These are phyloP conservation scores for Cucumis hystrix DNA, from an alignment of 306 rosid species.

Conservation along the genomic window DNA sequence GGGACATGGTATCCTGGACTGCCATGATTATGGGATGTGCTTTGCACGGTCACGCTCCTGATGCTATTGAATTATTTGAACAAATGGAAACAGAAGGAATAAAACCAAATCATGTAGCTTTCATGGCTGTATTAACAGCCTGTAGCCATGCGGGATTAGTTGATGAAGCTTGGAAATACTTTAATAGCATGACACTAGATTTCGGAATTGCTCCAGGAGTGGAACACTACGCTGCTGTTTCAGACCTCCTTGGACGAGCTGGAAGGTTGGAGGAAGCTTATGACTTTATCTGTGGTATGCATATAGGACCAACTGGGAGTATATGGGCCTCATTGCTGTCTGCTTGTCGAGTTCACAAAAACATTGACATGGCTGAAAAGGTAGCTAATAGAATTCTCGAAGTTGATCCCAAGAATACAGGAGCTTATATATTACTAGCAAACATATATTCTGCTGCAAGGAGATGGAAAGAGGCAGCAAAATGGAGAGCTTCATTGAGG, in stretches of 20 bases:
- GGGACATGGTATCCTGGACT: conserved; percentile 83
- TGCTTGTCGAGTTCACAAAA: conserved; percentile 81
- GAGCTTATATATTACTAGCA: conserved; percentile 56
- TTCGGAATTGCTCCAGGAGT: conserved; percentile 59
- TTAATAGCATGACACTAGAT: conserved; percentile 36
- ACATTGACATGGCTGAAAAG: conserved; percentile 64
- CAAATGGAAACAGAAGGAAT: conserved; percentile 56
- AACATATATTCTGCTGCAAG: conserved; percentile 58
- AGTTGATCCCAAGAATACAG: conserved; percentile 54
- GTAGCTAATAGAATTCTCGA: conserved; percentile 44
- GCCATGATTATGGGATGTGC: conserved; percentile 93
- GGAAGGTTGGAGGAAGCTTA: conserved; percentile 74
- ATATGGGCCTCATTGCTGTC: conserved; percentile 74
- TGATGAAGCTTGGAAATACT: conserved; percentile 67
- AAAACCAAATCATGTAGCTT: conserved; percentile 46
- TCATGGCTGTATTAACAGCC: conserved; percentile 74
- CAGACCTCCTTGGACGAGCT: conserved; percentile 82
- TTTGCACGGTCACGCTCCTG: conserved; percentile 61
- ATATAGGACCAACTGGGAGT: conserved; percentile 48
- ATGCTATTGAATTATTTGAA: conserved; percentile 59
- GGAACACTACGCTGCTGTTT: conserved; percentile 77
- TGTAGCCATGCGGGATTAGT: conserved; percentile 80
- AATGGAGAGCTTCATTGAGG: conserved; percentile 47
- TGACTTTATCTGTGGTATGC: conserved; percentile 49
- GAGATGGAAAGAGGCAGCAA: conserved; percentile 76